These are phyloP conservation scores for Russula brevipes DNA, from an alignment of 768 basidiomycete genomes.

Conservation along the genomic window DNA sequence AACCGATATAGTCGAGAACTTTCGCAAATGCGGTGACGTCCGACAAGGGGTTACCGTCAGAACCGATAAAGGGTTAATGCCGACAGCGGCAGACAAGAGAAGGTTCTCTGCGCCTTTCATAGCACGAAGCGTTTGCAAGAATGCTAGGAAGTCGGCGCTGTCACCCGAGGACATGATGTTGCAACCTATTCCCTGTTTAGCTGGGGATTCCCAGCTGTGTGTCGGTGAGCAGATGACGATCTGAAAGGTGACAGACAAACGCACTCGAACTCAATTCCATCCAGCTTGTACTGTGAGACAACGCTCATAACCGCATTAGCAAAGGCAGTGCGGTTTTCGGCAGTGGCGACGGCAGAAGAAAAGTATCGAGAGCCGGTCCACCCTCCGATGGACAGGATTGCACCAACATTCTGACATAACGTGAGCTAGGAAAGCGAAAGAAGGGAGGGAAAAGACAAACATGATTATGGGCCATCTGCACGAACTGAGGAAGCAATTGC, in stretches of 20 bases:
- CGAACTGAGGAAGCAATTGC: slow-evolving; percentile 27
- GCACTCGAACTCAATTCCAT: slow-evolving; percentile 23
- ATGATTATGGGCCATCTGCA: slow-evolving; percentile 24
- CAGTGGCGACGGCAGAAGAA: slow-evolving; percentile 16
- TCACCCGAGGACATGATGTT: slow-evolving; percentile 5
- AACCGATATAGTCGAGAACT: slow-evolving; percentile 23
- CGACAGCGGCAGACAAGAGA: slow-evolving; percentile 7
- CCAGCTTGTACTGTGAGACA: slow-evolving; percentile 8
- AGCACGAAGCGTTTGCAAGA: slow-evolving; percentile 10
- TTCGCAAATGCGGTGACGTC: slow-evolving; percentile 14
- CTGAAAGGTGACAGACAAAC: not conserved
- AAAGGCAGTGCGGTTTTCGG: slow-evolving; percentile 18
- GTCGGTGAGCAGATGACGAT: not conserved
- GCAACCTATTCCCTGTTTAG: slow-evolving; percentile 1
- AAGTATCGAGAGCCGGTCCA: slow-evolving; percentile 19
- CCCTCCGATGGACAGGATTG: slow-evolving; percentile 19
- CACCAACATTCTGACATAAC: slow-evolving; percentile 11
- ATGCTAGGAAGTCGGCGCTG: slow-evolving; percentile 9
- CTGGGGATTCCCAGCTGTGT: slow-evolving; percentile 19
- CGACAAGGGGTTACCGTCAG: not conserved
- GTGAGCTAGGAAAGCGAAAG: not conserved
- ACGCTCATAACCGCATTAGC: not conserved
- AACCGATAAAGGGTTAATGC: not conserved
- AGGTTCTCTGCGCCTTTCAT: not conserved
- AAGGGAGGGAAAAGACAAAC: slow-evolving; percentile 4